Conservation (phyloP, 2,329 filamentous ascomycete genomes). For the Ophiostoma piceae region DNA sequence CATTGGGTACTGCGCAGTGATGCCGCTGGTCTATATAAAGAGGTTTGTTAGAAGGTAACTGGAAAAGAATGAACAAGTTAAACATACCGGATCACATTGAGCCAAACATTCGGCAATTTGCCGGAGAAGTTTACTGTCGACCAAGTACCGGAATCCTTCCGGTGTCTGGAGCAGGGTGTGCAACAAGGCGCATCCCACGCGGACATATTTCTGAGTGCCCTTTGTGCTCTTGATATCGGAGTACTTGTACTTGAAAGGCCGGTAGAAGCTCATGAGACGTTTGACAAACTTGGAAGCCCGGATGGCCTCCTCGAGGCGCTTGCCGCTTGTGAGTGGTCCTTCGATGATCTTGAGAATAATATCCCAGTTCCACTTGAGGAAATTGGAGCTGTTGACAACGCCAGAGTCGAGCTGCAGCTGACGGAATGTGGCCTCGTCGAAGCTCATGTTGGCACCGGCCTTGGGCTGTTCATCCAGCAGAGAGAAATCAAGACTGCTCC, state of each 20-base stretch:
- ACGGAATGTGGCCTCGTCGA: constrained; percentile 59
- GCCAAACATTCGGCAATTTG: constrained; percentile 95
- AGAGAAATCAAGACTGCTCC: constrained; percentile 44
- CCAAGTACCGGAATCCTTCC: constrained; percentile 78
- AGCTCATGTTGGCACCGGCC: constrained; percentile 43
- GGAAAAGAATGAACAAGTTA: neutral
- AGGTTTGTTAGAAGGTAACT: neutral
- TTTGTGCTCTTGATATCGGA: constrained; percentile 85
- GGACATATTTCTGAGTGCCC: constrained; percentile 88
- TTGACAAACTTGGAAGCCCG: constrained; percentile 96
- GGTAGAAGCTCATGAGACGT: constrained; percentile 86
- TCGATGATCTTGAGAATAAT: constrained; percentile 86
- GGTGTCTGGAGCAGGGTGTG: constrained; percentile 77
- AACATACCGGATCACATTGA: constrained; percentile 77
- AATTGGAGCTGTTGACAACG: constrained; percentile 84
- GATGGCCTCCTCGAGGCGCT: constrained; percentile 87
- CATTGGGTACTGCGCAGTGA: constrained; percentile 78
- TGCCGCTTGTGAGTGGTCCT: constrained; percentile 83
- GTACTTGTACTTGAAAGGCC: constrained; percentile 95
- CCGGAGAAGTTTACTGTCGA: constrained; percentile 85
- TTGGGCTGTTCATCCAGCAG: constrained; percentile 55
- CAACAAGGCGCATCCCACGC: constrained; percentile 82
- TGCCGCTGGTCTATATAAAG: constrained; percentile 53
- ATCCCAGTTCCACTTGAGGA: constrained; percentile 96
- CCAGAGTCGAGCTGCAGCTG: constrained; percentile 69